Evolutionary conservation across 2,329 filamentous ascomycete genomes (phyloP), one percentile per base, ranked within the genome.

Genomic region (Hypoxylon sp.): DNA sequence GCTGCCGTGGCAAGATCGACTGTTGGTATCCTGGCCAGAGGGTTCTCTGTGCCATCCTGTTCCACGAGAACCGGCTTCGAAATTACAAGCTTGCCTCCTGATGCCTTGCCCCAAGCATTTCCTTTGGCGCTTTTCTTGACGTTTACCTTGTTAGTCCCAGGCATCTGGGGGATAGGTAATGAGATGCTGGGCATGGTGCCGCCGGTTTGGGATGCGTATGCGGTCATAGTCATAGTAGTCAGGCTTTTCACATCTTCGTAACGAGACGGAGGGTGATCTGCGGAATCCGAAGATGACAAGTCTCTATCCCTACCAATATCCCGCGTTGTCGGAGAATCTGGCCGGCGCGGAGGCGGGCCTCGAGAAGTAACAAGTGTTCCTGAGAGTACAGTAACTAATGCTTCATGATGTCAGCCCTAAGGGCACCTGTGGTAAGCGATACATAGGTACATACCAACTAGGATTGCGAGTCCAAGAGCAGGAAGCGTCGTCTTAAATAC

Each of bases 1-100:
- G 79, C 82, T 1, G 85, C 85, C 1, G 82, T 82, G 8, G 80
- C 78, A 32, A 88, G 76, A 56, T 85, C 85, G 29, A 87, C 77
- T 0, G 84, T 86, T 19, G 71, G 71, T 32, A 78, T 77, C 21
- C 63, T 70, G 14, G 71, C 67, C 6, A 78, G 63, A 9, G 75
- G 68, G 43, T 72, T 74, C 30, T 69, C 67, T 58, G 65, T 65
- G 21, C 68, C 73, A 37, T 71, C 65, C 32, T 73, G 68, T 37
- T 71, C 66, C 7, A 65, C 65, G 11, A 85, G 69, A 34, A 87
- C 79, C 0, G 86, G 85, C 11, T 80, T 78, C 9, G 85, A 87
- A 32, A 88, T 88, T 3, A 73, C 71, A 16, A 84, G 67, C 61
- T 81, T 85, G 6, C 78, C 79, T 5, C 73, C 74, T 25, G 78